Base-by-base conservation (phyloP, 768 basidiomycete genomes). In the Termitomyces sp. region DNA sequence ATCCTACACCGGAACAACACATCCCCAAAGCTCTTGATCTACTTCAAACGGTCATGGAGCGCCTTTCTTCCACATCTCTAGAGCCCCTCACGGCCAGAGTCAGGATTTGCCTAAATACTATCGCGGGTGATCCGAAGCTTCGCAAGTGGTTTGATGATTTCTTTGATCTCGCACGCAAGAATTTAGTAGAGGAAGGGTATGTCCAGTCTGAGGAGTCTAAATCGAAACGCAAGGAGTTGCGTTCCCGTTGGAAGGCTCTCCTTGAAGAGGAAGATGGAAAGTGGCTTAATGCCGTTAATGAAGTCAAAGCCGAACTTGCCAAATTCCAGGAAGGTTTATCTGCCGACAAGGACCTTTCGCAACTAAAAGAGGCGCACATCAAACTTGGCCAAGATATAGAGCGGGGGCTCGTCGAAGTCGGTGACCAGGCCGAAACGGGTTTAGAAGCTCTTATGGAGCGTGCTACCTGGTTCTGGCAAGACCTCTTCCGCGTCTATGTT, bases 391-490 rank as follows among this genome's bases (percentile, higher is more conserved):
- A 65, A 13, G 83, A 85, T 47, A 40, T 86, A n/a, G 78, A 82
- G 65, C 61, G 70, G 22, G 78, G 74, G 0, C 61, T 72, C 48
- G 73, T 64, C 22, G 70, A 70, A 26, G 71, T 67, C 7, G 62
- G 76, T 5, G 65, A 71, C 36, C 66, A 76, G 59, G 70, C 77
- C 8, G 61, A 72, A 62, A 72, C 73, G 0, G 77, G 79, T 6
- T 45, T 84, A 45, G 78, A 84, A 65, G 77, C 77, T 10, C 77
- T 80, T 4, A 65, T 86, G 60, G 84, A 87, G 54, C 79, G 85
- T 47, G 79, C 81, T 5, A 79, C 84, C 1, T 90, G 88, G 88
- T 82, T 90, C 71, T 89, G 86, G 86, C 81, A 86, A 67, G 92
- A 94, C 59, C 59, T 92, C 7, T 86, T 90, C 75, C 88, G 86